These are phyloP conservation scores for Irpex sp. DNA, from an alignment of 1,284 basidiomycete species.

Conservation along the genomic window DNA sequence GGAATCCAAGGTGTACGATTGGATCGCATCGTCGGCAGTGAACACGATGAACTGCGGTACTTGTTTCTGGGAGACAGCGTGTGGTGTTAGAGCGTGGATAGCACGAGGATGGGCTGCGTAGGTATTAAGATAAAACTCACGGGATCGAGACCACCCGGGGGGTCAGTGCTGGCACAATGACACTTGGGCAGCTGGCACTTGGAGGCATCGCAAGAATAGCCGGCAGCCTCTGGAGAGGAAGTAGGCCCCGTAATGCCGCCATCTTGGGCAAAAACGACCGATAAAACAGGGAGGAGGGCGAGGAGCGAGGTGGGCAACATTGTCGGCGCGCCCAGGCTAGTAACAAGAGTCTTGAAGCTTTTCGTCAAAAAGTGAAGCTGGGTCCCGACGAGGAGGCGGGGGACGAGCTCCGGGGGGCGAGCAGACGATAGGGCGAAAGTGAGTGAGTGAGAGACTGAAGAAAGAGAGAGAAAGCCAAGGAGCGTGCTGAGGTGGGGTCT, in stretches of 20 bases:
- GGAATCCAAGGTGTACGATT: conserved; percentile 69
- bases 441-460: neutral
- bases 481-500: neutral
- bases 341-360: neutral
- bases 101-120: neutral
- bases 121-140: conserved; percentile 36
- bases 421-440: neutral
- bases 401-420: neutral
- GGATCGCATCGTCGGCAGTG: conserved; percentile 72
- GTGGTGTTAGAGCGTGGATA: neutral
- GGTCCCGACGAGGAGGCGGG: neutral
- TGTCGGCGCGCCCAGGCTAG: neutral
- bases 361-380: neutral
- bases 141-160: conserved; percentile 65
- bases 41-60: conserved; percentile 72
- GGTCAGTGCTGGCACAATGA: conserved; percentile 67
- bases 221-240: conserved; percentile 46
- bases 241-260: conserved; percentile 46
- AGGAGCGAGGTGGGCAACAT: conserved; percentile 36
- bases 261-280: conserved; percentile 38
- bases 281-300: conserved; percentile 28
- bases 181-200: conserved; percentile 69
- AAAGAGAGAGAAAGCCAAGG: neutral
- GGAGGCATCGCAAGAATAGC: conserved; percentile 66
- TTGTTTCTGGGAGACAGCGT: conserved; percentile 39